A percentile compares a stretch with the other conserved stretches of the same genome.
phyloP scores from a whole-genome alignment of 768 basidiomycete genomes.

The Auricularia sp. region DNA sequence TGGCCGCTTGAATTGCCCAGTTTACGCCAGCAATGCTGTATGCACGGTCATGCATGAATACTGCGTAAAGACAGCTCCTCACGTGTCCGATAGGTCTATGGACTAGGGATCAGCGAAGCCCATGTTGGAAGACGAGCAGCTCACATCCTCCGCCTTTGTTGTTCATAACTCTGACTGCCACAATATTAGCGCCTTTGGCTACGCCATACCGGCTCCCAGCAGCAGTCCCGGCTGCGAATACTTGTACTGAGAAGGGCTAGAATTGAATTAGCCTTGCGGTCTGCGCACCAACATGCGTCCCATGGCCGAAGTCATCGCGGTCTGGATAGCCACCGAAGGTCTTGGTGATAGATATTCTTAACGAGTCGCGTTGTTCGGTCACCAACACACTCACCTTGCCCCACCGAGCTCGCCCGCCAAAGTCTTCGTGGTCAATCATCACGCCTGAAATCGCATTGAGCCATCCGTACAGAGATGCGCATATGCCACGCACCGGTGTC shows the following conservation, averaged over 20 bases:
- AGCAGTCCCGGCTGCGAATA: conserved; percentile 4
- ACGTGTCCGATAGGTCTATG: conserved; percentile 1
- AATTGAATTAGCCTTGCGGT: too few relatives aligned
- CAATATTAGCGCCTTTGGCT: conserved; percentile 12
- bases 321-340: not conserved
- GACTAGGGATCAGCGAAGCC: conserved; percentile 14
- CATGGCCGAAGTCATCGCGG: conserved; percentile 6
- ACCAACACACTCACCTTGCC: not conserved
- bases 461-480: conserved; percentile 9
- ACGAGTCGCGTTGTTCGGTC: too few relatives aligned
- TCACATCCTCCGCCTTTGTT: conserved; percentile 6
- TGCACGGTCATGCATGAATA: conserved; percentile 14
- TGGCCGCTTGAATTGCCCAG: conserved; percentile 2
- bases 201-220: conserved; percentile 12
- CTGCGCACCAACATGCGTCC: conserved; percentile 12
- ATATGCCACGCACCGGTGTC: conserved; percentile 12
- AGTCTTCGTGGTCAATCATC: conserved; percentile 1
- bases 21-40: conserved; percentile 6
- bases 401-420: conserved; percentile 2
- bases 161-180: conserved; percentile 13
- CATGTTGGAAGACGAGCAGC: not conserved
- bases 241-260: not conserved
- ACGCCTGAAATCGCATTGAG: not conserved
- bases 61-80: conserved; percentile 16
- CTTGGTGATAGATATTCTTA: not conserved